Percentiles rank a stretch among this genome's conserved stretches.
These are phyloP conservation scores for Boechera divaricarpa DNA, from an alignment of 345 rosid genomes.

Conservation along the genomic window DNA sequence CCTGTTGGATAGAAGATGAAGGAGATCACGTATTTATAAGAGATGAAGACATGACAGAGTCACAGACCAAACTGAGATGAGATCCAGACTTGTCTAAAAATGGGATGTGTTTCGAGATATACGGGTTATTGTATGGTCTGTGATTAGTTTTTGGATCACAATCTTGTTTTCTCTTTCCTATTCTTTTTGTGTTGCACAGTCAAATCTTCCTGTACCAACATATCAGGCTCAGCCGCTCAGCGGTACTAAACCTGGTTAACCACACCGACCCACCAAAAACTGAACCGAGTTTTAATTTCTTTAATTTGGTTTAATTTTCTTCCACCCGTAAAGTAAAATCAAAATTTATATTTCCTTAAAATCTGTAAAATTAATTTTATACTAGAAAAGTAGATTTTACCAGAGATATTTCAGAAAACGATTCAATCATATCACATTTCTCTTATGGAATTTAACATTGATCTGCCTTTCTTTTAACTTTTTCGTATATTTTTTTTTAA, in stretches of 20 bases:
- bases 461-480: too few relatives aligned
- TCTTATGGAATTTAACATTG: too few relatives aligned
- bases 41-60: constrained; percentile 19
- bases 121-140: constrained; percentile 30
- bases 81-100: constrained; percentile 41
- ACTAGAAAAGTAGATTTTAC: too few relatives aligned
- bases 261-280: neutral
- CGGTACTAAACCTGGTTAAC: constrained; percentile 9
- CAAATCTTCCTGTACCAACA: constrained; percentile 25
- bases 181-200: constrained; percentile 33
- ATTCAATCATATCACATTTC: too few relatives aligned
- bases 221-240: neutral
- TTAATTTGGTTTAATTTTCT: neutral
- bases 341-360: too few relatives aligned
- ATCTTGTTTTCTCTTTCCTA: constrained; percentile 22
- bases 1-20: constrained; percentile 33
- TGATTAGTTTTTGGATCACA: constrained; percentile 25
- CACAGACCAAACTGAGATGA: constrained; percentile 36
- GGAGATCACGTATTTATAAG: constrained; percentile 25
- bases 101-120: constrained; percentile 11
- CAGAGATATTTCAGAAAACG: too few relatives aligned
- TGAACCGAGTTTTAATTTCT: neutral
- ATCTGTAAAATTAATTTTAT: too few relatives aligned
- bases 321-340: too few relatives aligned
- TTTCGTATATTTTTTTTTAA: too few relatives aligned